phyloP scores from a whole-genome alignment of 345 rosid genomes.

The Hibiscus trionum region DNA sequence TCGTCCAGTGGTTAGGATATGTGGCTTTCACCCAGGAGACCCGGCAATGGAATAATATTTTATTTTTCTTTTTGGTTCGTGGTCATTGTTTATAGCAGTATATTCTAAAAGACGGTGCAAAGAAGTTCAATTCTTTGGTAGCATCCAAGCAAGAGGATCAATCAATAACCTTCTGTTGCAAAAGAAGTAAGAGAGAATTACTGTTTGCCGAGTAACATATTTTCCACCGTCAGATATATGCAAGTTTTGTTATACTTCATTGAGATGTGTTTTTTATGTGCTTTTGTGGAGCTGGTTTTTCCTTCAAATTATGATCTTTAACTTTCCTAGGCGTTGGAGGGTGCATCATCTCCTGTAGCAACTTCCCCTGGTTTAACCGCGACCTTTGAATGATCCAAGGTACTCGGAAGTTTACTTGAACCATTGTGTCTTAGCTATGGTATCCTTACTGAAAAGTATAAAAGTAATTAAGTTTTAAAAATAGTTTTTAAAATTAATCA shows the following conservation, averaged over 20 bases:
- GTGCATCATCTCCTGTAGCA: conserved; percentile 24
- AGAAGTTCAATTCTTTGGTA: conserved; percentile 20
- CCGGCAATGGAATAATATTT: background rate
- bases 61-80: too few species aligned
- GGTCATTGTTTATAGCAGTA: conserved; percentile 18
- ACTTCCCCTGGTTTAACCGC: conserved; percentile 16
- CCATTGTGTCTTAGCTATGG: background rate
- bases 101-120: conserved; percentile 32
- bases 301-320: conserved; percentile 3
- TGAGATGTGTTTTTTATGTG: background rate
- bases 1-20: background rate
- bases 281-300: background rate
- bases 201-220: too few species aligned
- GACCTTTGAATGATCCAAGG: conserved; percentile 1
- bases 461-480: too few species aligned
- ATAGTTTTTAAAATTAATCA: too few species aligned
- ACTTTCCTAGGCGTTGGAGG: conserved; percentile 23
- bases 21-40: background rate
- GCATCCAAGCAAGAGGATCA: conserved; percentile 29
- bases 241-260: background rate
- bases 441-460: too few species aligned
- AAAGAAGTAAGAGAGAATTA: conserved; percentile 22
- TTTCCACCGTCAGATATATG: background rate
- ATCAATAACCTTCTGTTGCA: conserved; percentile 24
- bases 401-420: background rate